These are phyloP conservation scores for Debaryomyces sp. DNA, from an alignment of 1,139 yeast genomes.

Conservation along the genomic window DNA sequence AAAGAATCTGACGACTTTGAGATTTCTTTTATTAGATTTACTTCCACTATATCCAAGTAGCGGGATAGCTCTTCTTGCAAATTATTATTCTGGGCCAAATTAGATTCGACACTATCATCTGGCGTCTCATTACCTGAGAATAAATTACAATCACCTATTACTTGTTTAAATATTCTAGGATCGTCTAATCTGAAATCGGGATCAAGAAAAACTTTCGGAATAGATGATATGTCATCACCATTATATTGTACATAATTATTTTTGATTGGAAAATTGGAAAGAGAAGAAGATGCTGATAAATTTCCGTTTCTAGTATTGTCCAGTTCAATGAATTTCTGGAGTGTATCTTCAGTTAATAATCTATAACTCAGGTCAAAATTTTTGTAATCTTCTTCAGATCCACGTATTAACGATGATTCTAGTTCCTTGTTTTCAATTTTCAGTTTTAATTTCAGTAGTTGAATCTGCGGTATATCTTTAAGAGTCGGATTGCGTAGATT, in stretches of 20 bases:
- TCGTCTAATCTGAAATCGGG: constrained; percentile 80
- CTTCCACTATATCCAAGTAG: constrained; percentile 84
- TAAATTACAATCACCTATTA: constrained; percentile 58
- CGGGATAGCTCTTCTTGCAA: constrained; percentile 82
- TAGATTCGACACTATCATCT: constrained; percentile 9
- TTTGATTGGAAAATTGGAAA: constrained; percentile 10
- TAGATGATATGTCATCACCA: constrained; percentile 27
- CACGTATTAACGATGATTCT: constrained; percentile 43
- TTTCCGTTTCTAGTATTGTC: constrained; percentile 12
- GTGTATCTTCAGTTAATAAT: constrained; percentile 50
- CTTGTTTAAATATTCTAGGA: constrained; percentile 79
- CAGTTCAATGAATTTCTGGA: constrained; percentile 43
- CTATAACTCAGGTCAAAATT: constrained; percentile 54
- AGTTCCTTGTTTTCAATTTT: constrained; percentile 55
- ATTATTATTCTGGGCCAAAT: constrained; percentile 45
- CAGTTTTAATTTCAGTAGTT: constrained; percentile 57
- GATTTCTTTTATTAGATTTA: constrained; percentile 78
- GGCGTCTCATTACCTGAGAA: constrained; percentile 26
- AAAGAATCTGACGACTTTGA: constrained; percentile 83
- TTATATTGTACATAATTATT: constrained; percentile 6
- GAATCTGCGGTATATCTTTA: constrained; percentile 84
- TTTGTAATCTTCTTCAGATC: constrained; percentile 56
- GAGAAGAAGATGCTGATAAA: constrained; percentile 6
- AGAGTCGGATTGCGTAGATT: constrained; percentile 72
- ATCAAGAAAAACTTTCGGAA: constrained; percentile 73